These are phyloP conservation scores for Acer negundo DNA, from an alignment of 345 rosid genomes.

Conservation along the genomic window DNA sequence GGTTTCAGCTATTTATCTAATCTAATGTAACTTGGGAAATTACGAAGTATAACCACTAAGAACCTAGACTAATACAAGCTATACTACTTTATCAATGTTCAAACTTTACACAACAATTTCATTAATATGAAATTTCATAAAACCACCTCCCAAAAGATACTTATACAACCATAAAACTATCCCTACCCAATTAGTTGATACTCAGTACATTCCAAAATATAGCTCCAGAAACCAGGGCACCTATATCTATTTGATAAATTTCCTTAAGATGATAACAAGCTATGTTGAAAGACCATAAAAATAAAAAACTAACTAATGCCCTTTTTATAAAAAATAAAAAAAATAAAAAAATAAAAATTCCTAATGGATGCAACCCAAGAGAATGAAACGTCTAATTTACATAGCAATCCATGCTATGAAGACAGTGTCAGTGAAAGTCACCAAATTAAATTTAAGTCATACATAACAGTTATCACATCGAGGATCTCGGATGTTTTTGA, in stretches of 20 bases:
- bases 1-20: neutral
- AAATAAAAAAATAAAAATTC: neutral
- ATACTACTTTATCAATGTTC: neutral
- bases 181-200: neutral
- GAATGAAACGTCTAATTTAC: neutral
- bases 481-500: neutral
- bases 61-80: neutral
- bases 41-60: neutral
- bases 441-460: no score
- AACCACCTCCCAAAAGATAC: neutral
- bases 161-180: neutral
- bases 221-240: neutral
- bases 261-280: neutral
- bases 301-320: neutral
- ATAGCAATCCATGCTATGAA: neutral
- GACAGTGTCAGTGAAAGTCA: neutral
- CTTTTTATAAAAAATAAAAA: no score
- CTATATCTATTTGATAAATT: neutral
- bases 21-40: neutral
- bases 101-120: neutral
- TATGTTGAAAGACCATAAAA: neutral
- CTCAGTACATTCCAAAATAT: neutral
- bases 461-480: neutral
- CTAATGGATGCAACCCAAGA: neutral
- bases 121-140: neutral